Base-by-base conservation (phyloP, 352 stramenopile genomes). In the Globisporangium splendens region DNA sequence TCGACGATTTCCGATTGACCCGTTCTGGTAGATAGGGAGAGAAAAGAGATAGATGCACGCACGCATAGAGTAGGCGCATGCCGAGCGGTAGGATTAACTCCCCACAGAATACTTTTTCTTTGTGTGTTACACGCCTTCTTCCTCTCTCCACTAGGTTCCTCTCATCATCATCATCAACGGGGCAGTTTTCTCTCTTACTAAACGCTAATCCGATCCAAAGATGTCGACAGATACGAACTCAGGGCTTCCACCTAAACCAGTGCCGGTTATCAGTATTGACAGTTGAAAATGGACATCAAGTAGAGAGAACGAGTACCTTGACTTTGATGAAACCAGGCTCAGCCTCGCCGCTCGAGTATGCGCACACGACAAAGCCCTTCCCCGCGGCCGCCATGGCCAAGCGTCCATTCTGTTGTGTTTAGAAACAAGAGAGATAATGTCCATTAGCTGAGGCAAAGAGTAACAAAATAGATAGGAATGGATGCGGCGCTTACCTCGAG, bases 281-380 rank as follows among this genome's bases (percentile, higher is more conserved):
- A 12, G 55, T 12, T 48, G 52, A 33, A 22, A 33, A 22, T 21
- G 8, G 47, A 3, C 14, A 21, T 5, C 5, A 47, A 8, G 22
- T 58, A 12, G 28, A 4, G 24, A 35, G 2, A 8, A 35, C 28
- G 7, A 35, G 28, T 22, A 90, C 81, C 74, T 91, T 92, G 20
- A 75, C 70, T 62, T 94, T 94, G 49, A 94, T 70, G 20, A 90
- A 59, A 50, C 84, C 84, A 22, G 77, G 61, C 11, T 78, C 75
- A 1, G 75, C 68, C 38, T 85, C 69, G 10, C 66, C 74, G 52
- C 64, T 69, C 31, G 83, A 88, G 67, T 92, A 91, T 3, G 80
- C 83, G 65, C 83, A 93, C 0, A 95, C 62, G 21, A 95, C 58
- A 56, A 93, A 95, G 56, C 63, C 75, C 53, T 87, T 86, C 31